Evolutionary conservation across 1,284 basidiomycete genomes (phyloP), one percentile per base, ranked within the genome.

Genomic region (Apiotrichum montevideense): DNA sequence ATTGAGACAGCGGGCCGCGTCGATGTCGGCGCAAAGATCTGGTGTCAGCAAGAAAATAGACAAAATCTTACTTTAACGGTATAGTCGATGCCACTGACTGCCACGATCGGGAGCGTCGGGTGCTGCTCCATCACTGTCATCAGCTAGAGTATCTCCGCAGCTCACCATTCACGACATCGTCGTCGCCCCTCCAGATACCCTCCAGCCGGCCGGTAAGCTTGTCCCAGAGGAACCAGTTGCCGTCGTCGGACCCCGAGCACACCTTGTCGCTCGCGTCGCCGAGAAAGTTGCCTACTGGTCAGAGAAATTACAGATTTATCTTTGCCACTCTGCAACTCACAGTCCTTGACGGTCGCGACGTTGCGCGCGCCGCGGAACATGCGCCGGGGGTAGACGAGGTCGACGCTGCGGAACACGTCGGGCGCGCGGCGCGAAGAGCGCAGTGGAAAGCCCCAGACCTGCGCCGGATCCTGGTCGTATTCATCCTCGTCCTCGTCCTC

Each of bases 191-290:
- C 67, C 88, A 86, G 55, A 96, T 85, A 13, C 87, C 88, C 57
- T 84, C 81, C 10, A 94, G 72, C 29, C 77, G 72, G 1, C 83
- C 85, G 4, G 81, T 82, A 11, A 78, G 72, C 70, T 92, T 93
- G 61, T 84, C 79, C 90, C 90, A 97, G 9, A 93, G 79, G 73
- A 96, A 82, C 60, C 77, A 80, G 61, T 80, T 79, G 5, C 81
- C 93, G 68, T 94, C 91, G 69, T 97, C 93, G 0, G 87, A 90
- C 4, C 93, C 93, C n/a, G 88, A 90, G 7, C 84, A 80, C 37
- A 96, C 82, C 59, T 82, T 88, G 70, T 91, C 85, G 59, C 92
- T 88, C 40, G 77, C 74, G 4, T 85, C 84, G 0, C 90, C 90
- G 39, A 92, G 75, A 69, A 90, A 94, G 71, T 90, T 92, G 45